phyloP scores from a whole-genome alignment of 768 basidiomycete genomes.

The Lactarius vividus region DNA sequence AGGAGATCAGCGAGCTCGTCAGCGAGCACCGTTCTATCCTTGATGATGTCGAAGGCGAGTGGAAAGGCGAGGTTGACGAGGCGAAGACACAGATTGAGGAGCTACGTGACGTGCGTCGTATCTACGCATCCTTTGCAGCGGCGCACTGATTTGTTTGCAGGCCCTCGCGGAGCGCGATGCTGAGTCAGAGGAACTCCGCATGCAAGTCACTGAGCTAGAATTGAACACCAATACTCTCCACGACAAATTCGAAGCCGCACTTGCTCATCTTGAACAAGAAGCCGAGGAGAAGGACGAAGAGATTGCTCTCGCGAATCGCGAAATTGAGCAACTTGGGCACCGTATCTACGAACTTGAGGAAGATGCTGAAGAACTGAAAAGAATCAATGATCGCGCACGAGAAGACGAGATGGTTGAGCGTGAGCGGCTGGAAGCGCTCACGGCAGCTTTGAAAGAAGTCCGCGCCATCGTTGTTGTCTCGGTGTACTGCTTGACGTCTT shows the following conservation, averaged over 20 bases:
- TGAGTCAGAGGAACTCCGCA: constrained; percentile 70
- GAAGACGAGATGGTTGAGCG: constrained; percentile 75
- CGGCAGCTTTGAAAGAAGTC: constrained; percentile 79
- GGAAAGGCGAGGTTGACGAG: constrained; percentile 86
- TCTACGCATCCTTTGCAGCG: background rate
- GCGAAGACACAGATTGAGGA: constrained; percentile 77
- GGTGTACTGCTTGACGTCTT: constrained; percentile 13
- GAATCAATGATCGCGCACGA: constrained; percentile 62
- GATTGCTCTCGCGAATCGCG: constrained; percentile 65
- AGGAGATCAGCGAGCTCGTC: constrained; percentile 77
- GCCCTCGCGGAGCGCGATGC: constrained; percentile 76
- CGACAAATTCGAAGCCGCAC: constrained; percentile 67
- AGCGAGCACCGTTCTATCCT: constrained; percentile 71
- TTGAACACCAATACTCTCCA: constrained; percentile 67
- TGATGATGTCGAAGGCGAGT: constrained; percentile 74
- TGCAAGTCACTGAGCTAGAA: constrained; percentile 74
- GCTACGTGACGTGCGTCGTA: constrained; percentile 58
- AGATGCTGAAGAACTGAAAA: constrained; percentile 72
- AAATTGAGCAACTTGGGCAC: constrained; percentile 78
- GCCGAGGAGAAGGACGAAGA: constrained; percentile 78
- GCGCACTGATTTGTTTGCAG: constrained; percentile 36
- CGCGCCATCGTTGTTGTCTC: constrained; percentile 24
- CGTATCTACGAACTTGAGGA: constrained; percentile 82
- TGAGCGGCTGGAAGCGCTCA: constrained; percentile 63
- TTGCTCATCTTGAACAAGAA: constrained; percentile 75